Evolutionary conservation across 169 alveolate species (phyloP).

Genomic region (Plasmodium relictum): DNA sequence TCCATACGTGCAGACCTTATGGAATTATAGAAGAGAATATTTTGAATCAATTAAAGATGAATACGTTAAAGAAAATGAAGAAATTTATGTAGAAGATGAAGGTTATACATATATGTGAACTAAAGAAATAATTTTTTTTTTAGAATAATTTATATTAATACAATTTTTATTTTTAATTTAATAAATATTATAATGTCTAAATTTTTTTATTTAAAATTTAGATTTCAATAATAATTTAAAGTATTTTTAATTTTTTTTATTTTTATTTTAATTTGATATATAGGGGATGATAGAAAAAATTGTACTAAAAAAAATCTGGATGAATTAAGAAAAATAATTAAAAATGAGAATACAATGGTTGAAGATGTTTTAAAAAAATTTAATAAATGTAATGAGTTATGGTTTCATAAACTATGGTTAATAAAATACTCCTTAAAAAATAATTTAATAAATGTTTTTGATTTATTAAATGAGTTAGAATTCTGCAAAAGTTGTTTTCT

Average conservation of each 20-base stretch:
- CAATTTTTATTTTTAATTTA: not conserved
- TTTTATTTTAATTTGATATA: not conserved
- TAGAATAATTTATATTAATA: not conserved
- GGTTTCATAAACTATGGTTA: constrained; percentile 76
- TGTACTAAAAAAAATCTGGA: not conserved
- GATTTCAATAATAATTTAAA: not conserved
- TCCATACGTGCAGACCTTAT: constrained; percentile 57
- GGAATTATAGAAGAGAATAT: constrained; percentile 74
- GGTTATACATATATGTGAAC: constrained; percentile 1
- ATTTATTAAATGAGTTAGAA: constrained; percentile 60
- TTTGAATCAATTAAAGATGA: constrained; percentile 39
- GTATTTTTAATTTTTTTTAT: too few relatives aligned
- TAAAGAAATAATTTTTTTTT: not conserved
- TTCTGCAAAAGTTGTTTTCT: constrained; percentile 31
- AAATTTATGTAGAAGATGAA: not conserved
- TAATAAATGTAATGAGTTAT: constrained; percentile 54
- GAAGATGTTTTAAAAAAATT: constrained; percentile 59
- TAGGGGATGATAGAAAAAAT: constrained; percentile 17
- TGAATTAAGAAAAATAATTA: constrained; percentile 42
- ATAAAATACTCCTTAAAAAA: constrained; percentile 42
- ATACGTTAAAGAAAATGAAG: not conserved
- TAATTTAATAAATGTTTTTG: constrained; percentile 18
- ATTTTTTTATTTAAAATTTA: not conserved
- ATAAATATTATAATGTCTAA: not conserved
- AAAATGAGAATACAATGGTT: constrained; percentile 54